A percentile compares a stretch with the other conserved stretches of the same genome.
Evolutionary conservation across 805 yeast species (phyloP).

Genomic region (Myxozyma geophila): DNA sequence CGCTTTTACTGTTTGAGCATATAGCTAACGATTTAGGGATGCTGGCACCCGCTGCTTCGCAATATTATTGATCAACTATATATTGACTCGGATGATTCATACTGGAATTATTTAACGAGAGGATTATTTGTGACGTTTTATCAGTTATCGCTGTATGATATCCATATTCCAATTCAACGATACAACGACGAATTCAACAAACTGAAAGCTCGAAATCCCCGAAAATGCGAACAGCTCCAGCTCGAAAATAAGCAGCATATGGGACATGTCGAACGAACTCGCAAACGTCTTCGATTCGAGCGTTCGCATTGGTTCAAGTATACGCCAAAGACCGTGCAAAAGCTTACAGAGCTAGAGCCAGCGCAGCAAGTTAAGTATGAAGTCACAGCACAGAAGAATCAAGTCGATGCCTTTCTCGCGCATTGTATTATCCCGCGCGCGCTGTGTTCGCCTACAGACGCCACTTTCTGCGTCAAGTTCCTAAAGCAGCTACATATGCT

Average conservation of each 20-base stretch:
- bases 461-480: conserved; percentile 68
- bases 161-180: conserved; percentile 55
- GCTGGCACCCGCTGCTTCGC: conserved; percentile 49
- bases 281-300: conserved; percentile 42
- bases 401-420: conserved; percentile 53
- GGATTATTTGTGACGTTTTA: conserved; percentile 68
- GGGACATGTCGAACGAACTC: conserved; percentile 46
- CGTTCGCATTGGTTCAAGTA: conserved; percentile 42
- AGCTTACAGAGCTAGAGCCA: conserved; percentile 4
- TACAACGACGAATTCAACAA: conserved; percentile 57
- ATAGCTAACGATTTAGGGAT: conserved; percentile 45
- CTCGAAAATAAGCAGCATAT: conserved; percentile 54
- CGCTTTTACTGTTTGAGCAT: background rate
- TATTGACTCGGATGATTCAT: conserved; percentile 39
- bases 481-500: conserved; percentile 55
- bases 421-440: conserved; percentile 76
- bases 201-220: conserved; percentile 42
- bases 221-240: conserved; percentile 23
- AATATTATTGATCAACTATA: conserved; percentile 43
- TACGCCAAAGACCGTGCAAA: background rate
- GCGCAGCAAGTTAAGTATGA: conserved; percentile 9
- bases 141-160: conserved; percentile 73
- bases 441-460: conserved; percentile 80
- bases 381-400: conserved; percentile 2
- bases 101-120: conserved; percentile 41